Base-by-base conservation (phyloP, 192 early-diverging fungal genomes). In the Coemansia sp. region DNA sequence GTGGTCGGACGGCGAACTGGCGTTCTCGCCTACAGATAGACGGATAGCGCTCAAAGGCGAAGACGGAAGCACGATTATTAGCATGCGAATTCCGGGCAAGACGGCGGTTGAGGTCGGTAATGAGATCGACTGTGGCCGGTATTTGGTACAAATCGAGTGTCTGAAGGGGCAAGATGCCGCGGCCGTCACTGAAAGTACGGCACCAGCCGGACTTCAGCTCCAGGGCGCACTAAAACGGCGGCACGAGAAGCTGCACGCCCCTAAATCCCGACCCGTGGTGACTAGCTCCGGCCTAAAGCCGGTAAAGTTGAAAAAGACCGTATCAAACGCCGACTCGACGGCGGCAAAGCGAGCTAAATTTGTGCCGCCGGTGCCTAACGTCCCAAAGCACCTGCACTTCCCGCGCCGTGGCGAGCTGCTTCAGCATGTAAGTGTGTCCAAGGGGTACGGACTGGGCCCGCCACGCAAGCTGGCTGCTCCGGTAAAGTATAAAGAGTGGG, bases 391-490 rank as follows among this genome's bases (percentile, higher is more conserved):
- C 38, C 46, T 73, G 14, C 70, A 73, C 27, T 73, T 73, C n/a
- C 70, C 70, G 7, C 58, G 64, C 21, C 63, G 70, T 8, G 54
- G 70, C 40, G 70, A 73, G 64, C 59, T 73, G 9, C 36, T 73
- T n/a, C 70, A 74, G 42, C 70, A 74, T 14, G 64, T 60, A n/a
- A 53, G 60, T 14, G 63, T 74, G 11, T 61, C 63, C 25, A 74
- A 74, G 55, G 70, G 70, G n/a, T 67, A 67, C 27, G 57, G 57
- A 9, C 27, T 72, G 12, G 70, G 64, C 0, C 70, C 70, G 25
- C 40, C 64, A 26, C 70, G 70, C 22, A 52, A 45, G 27, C 60
- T 74, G 11, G 42, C 45, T 0, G 70, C 64, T 0, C 58, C 70
- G 11, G 59, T 67, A 6, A 29, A 27, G 27, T 74, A 55, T 20